Evolutionary conservation across 768 basidiomycete genomes (phyloP).

Genomic region (Lepiota venenata): DNA sequence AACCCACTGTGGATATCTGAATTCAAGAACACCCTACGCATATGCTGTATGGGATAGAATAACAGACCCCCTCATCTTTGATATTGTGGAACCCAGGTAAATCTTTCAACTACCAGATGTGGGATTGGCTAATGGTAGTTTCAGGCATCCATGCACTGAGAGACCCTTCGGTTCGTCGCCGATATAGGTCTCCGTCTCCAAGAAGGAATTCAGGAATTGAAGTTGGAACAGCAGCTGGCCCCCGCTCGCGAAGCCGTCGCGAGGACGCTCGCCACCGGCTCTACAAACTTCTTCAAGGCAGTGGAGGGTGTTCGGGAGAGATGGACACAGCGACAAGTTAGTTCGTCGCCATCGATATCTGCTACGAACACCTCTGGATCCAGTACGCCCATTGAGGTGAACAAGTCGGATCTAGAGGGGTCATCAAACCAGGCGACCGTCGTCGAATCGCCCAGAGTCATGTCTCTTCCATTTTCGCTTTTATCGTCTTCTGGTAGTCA

Average conservation of each 20-base stretch:
- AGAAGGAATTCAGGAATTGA: conserved; percentile 93
- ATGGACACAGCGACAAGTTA: conserved; percentile 41
- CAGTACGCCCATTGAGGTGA: conserved; percentile 37
- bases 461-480: conserved; percentile 18
- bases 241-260: conserved; percentile 89
- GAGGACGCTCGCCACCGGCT: conserved; percentile 68
- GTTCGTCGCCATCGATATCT: conserved; percentile 16
- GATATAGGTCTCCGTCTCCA: conserved; percentile 90
- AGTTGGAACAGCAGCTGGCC: conserved; percentile 89
- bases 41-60: conserved; percentile 87
- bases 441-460: neutral
- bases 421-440: conserved; percentile 8
- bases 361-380: conserved; percentile 27
- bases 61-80: conserved; percentile 92
- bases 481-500: conserved; percentile 2
- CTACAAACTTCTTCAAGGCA: conserved; percentile 82
- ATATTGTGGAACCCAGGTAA: conserved; percentile 91
- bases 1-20: conserved; percentile 85
- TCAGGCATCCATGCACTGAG: conserved; percentile 90
- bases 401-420: conserved; percentile 32
- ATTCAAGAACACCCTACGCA: conserved; percentile 84
- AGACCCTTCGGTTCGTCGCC: conserved; percentile 83
- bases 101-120: neutral
- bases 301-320: conserved; percentile 85
- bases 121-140: neutral